phyloP scores from a whole-genome alignment of 495 filamentous ascomycete genomes.

The Margaritispora aquatica region DNA sequence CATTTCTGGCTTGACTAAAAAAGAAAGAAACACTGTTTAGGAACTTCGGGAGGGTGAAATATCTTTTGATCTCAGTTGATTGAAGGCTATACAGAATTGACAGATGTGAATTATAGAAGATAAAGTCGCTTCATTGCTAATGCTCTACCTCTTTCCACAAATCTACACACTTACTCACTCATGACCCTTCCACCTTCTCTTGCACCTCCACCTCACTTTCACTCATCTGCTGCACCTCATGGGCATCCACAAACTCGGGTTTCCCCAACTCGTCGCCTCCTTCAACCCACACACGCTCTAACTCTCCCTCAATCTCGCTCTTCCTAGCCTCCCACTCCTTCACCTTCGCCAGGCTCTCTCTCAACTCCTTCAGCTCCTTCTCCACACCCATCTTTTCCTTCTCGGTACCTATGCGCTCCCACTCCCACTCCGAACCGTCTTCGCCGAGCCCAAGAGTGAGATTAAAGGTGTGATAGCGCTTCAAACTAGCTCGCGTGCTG shows the following conservation, averaged over 20 bases:
- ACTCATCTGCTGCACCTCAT: neutral
- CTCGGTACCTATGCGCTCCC: slow-evolving; percentile 88
- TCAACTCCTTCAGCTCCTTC: slow-evolving; percentile 78
- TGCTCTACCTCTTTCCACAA: too few species aligned
- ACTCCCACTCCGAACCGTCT: slow-evolving; percentile 66
- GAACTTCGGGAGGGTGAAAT: too few species aligned
- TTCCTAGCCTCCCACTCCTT: slow-evolving; percentile 76
- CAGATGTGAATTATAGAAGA: too few species aligned
- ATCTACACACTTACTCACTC: too few species aligned
- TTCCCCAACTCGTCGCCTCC: slow-evolving; percentile 15
- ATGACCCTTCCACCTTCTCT: too few species aligned
- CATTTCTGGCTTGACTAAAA: too few species aligned
- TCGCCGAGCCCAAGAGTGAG: slow-evolving; percentile 73
- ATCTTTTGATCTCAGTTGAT: too few species aligned
- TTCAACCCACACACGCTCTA: slow-evolving; percentile 50
- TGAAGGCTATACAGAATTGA: too few species aligned
- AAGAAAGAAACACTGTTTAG: too few species aligned
- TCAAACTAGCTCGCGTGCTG: slow-evolving; percentile 84
- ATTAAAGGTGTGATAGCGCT: slow-evolving; percentile 90
- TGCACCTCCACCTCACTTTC: too few species aligned
- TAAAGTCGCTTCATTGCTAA: too few species aligned
- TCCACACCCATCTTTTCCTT: slow-evolving; percentile 87
- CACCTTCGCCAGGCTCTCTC: slow-evolving; percentile 70
- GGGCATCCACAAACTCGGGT: slow-evolving; percentile 13
- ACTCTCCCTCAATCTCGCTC: slow-evolving; percentile 59